Evolutionary conservation across 495 filamentous ascomycete species (phyloP), one percentile per base, ranked within the genome.

Genomic region (Tuber magnatum): DNA sequence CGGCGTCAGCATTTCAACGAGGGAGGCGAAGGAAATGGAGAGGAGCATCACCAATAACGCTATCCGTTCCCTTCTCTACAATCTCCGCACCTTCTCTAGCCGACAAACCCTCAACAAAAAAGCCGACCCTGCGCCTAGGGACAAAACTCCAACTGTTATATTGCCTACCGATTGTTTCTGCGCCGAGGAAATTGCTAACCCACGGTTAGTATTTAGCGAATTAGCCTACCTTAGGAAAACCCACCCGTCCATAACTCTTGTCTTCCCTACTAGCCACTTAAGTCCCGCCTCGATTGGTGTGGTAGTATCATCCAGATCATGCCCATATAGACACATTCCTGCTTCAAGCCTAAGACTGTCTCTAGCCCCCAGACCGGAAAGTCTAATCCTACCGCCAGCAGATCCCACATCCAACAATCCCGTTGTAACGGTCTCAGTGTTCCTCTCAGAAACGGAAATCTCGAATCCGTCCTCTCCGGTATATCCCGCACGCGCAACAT

Each of bases 381-480:
- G 85, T 75, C 90, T 91, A 24, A 97, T 84, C 74, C 86, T 86
- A 68, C 92, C 89, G 7, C 61, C 79, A 28, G 86, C 85, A 3
- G 86, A 86, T 14, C 87, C 88, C 74, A 86, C 85, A 24, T 86
- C 77, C 22, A 99, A 87, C 48, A 99, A 86, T 48, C 89, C 85
- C 81, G 92, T 85, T 1, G 87, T 87, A 41, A 86, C 84, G 71
- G 77, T 85, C 44, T 86, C 86, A 0, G 88, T 87, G 71, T 90
- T 86, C n/a, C 80, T 81, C 6, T 86, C 85, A 0, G 90, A 89
- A 76, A 97, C 91, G 44, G 92, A 93, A 80, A 99, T 94, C 86
- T 99, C 95, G 85, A 99, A 99, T 40, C 95, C 95, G 83, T 99
- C 95, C 85, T 99, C 95, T 73, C 95, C 95, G 0, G 95, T 99